A percentile compares a stretch with the other conserved stretches of the same genome.
phyloP scores from a whole-genome alignment of 148 eudicot genomes.

The Fallopia convolvulus region DNA sequence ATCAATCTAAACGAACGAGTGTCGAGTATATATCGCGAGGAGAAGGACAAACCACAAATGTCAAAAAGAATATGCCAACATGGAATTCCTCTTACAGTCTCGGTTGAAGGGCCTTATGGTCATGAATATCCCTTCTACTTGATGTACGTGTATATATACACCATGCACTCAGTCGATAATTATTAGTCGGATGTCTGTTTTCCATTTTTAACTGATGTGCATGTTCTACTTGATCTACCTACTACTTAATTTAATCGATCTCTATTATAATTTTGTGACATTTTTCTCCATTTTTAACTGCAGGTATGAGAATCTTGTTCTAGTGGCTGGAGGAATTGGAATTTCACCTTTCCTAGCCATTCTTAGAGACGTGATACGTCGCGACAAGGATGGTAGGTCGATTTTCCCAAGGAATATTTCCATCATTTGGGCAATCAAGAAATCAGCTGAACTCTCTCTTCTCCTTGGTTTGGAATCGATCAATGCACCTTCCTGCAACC shows the following conservation, averaged over 20 bases:
- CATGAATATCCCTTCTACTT: background rate
- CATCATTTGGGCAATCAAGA: conserved; percentile 72
- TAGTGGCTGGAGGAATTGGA: conserved; percentile 89
- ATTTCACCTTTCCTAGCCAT: conserved; percentile 79
- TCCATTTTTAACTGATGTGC: too few species aligned
- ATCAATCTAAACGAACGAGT: conserved; percentile 23
- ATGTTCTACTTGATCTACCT: too few species aligned
- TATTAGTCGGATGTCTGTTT: too few species aligned
- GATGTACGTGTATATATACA: background rate
- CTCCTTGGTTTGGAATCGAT: conserved; percentile 44
- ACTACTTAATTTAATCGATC: too few species aligned
- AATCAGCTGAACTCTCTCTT: conserved; percentile 59
- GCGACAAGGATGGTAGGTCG: conserved; percentile 43
- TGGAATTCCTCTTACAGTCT: background rate
- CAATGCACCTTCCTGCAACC: conserved; percentile 42
- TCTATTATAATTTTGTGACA: too few species aligned
- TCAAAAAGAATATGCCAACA: background rate
- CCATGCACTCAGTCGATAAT: too few species aligned
- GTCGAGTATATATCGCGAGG: background rate
- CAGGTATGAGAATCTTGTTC: conserved; percentile 67
- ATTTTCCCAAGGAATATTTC: conserved; percentile 50
- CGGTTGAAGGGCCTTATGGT: conserved; percentile 1
- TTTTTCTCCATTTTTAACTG: background rate
- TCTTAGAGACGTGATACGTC: conserved; percentile 59
- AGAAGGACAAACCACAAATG: background rate